Evolutionary conservation across 2,329 filamentous ascomycete species (phyloP), one percentile per base, ranked within the genome.

Genomic region (Microcyclospora pomicola): DNA sequence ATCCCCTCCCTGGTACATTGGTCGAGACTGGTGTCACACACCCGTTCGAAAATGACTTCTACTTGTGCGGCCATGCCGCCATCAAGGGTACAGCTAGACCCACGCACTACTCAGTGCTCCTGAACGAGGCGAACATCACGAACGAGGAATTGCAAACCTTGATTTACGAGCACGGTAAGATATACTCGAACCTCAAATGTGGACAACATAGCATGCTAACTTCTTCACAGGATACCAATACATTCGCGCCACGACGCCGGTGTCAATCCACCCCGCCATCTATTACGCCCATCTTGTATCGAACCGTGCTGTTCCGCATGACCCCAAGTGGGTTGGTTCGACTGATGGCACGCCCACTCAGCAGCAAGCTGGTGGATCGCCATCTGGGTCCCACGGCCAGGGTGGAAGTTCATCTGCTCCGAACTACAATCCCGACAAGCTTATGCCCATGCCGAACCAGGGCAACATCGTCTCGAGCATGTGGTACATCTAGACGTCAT

Each of bases 201-300:
- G 4, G 19, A 7, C 19, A 5, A 24, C 5, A 7, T 7, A 24
- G 19, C 19, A 24, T 4, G 7, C 19, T 24, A 24, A 24, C 19
- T 24, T 24, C 19, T 24, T 24, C 19, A 5, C 19, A 24, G 19
- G 19, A 33, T 98, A 94, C 60, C 85, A 93, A 39, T 98, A 94
- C 54, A 79, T 81, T 39, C 77, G 91, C 12, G 91, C 87, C 0
- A 96, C 87, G 0, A 96, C 88, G 0, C 85, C 91, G 0, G 87
- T 98, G 0, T 95, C 87, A 0, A 62, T 91, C 0, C 82, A 73
- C 47, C 91, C 91, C 0, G 86, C 91, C 0, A 80, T 96, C 0
- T 98, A 98, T 69, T 98, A 98, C 50, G 86, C 92, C 0, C 91
- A 98, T 60, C 63, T 98, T 45, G 86, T 87, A 27, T 80, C 85